phyloP scores from a whole-genome alignment of 2,329 filamentous ascomycete genomes.

The Claviceps pazoutovae region DNA sequence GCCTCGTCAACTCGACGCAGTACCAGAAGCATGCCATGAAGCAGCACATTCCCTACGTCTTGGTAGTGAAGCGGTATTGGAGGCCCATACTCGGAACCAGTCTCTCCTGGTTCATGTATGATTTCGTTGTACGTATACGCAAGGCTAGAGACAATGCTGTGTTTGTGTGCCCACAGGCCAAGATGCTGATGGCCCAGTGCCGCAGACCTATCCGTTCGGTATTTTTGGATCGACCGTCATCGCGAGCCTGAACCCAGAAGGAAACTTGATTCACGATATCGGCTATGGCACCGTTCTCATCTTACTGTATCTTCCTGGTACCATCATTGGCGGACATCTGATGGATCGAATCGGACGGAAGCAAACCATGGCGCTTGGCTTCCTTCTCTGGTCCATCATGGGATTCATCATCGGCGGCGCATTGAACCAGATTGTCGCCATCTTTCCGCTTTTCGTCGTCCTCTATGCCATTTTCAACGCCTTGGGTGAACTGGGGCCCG shows the following conservation, averaged over 20 bases:
- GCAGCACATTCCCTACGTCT: constrained; percentile 12
- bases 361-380: constrained; percentile 12
- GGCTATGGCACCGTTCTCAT: constrained; percentile 13
- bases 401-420: constrained; percentile 35
- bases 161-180: too few relatives aligned
- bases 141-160: too few relatives aligned
- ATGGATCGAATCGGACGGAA: constrained; percentile 26
- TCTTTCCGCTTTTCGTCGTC: constrained; percentile 35
- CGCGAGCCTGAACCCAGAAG: constrained; percentile 9
- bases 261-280: constrained; percentile 10
- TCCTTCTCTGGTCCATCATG: constrained; percentile 20
- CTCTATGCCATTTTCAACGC: constrained; percentile 26
- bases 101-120: constrained; percentile 33
- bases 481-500: not conserved
- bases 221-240: constrained; percentile 14
- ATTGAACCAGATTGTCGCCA: constrained; percentile 29
- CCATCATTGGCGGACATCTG: constrained; percentile 24
- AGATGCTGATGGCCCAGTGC: not conserved
- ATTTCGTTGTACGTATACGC: constrained; percentile 9
- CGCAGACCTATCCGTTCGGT: constrained; percentile 13
- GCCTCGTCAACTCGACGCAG: constrained; percentile 34
- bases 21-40: constrained; percentile 16
- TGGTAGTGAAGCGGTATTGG: constrained; percentile 21
- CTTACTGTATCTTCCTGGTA: constrained; percentile 9
- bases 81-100: constrained; percentile 36